These are phyloP conservation scores for Globisporangium abappressorium DNA, from an alignment of 352 stramenopile species.

Conservation along the genomic window DNA sequence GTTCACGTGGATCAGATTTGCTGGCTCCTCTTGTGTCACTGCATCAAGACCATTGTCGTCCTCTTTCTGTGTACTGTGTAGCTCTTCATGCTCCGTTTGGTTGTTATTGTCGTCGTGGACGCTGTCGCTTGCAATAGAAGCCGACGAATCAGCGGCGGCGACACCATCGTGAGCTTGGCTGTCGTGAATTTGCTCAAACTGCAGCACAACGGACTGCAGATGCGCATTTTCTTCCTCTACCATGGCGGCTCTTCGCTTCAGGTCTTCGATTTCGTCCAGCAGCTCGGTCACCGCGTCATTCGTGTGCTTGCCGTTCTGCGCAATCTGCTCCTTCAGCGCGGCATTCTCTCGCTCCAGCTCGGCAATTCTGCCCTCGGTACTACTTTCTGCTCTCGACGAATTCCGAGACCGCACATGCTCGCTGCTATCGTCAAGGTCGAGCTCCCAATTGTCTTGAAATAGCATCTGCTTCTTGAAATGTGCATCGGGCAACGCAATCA, in stretches of 20 bases:
- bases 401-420: neutral
- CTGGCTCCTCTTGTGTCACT: neutral
- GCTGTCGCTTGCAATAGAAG: neutral
- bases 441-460: slow-evolving; percentile 10
- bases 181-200: neutral
- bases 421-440: neutral
- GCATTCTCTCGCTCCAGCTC: slow-evolving; percentile 17
- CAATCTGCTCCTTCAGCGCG: slow-evolving; percentile 7
- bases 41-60: neutral
- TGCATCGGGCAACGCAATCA: slow-evolving; percentile 4
- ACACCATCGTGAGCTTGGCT: neutral
- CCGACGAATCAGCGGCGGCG: neutral
- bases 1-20: slow-evolving; percentile 4
- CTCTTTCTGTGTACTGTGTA: neutral
- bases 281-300: slow-evolving; percentile 7
- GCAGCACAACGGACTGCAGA: neutral
- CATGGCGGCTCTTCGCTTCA: slow-evolving; percentile 7
- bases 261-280: slow-evolving; percentile 12
- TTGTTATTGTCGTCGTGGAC: slow-evolving; percentile 7
- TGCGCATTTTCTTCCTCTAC: slow-evolving; percentile 11
- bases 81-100: slow-evolving; percentile 4
- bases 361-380: neutral
- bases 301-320: neutral
- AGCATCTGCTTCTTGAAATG: slow-evolving; percentile 9
- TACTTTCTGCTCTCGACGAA: neutral